Evolutionary conservation across 2,329 filamentous ascomycete species (phyloP), one percentile per base, ranked within the genome.

Genomic region (Pseudogymnoascus sp.): DNA sequence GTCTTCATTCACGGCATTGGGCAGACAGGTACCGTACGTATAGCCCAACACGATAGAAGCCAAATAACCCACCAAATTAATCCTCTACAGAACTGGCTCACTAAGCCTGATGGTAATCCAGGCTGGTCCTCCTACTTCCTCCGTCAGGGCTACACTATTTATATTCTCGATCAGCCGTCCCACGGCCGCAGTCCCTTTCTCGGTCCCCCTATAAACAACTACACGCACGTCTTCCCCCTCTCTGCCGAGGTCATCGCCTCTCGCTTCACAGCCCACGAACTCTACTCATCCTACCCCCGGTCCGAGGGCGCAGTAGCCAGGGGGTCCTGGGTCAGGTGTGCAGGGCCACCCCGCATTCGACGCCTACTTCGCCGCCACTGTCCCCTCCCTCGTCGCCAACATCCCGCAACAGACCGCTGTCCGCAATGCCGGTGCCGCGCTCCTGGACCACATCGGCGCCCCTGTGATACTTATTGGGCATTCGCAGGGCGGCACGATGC

Each of bases 41-140:
- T 38, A 33, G 7, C 19, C 37, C 19, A 29, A 61, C n/a, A 10
- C 21, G 8, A 31, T 58, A 49, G 29, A 16, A 49, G 12, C 26
- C 8, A 37, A 10, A 2, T 14, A 37, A 37, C 12, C 12, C 37
- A 39, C 37, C 35, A 23, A 12, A n/a, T 10, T 62, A 11, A 26
- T 6, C 16, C 16, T 59, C 7, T n/a, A 6, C 55, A 75, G 72
- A 76, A 77, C 59, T 79, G 74, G 73, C 69, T 78, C 31, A 80
- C 78, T 63, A 81, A 77, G 35, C 79, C 79, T 2, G 78, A 81
- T 65, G 75, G 74, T 35, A 71, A 75, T 5, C 64, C 70, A 62
- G 79, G 79, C 43, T 81, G 78, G 79, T 77, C 78, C 1, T 76
- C 77, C 0, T 77, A 74, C 64, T 80, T 79, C 64, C 68, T 81